Conservation (phyloP, 306 rosid species). For the Begonia peltatifolia region DNA sequence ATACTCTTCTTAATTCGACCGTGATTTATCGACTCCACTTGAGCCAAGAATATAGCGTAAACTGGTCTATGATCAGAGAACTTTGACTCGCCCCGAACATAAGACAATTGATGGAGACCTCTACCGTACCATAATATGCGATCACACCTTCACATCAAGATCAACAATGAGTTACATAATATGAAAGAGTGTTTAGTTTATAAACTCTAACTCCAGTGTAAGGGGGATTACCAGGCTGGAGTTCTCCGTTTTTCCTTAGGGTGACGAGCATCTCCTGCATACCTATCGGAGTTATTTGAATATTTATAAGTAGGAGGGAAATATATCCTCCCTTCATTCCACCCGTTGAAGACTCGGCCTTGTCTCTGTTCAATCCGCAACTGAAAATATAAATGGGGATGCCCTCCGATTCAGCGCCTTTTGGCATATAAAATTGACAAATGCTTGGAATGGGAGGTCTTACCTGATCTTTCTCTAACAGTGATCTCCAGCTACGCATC, state of each 20-base stretch:
- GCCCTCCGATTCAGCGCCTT: conserved; percentile 16
- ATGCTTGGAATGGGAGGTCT: conserved; percentile 9
- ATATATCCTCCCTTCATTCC: conserved; percentile 89
- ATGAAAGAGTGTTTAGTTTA: no score
- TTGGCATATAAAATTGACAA: not conserved
- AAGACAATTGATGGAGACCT: conserved; percentile 82
- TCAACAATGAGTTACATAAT: no score
- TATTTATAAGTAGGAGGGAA: conserved; percentile 99
- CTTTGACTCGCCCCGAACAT: conserved; percentile 92
- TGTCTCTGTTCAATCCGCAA: conserved; percentile 63
- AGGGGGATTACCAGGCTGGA: conserved; percentile 75
- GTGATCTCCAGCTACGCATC: conserved; percentile 86
- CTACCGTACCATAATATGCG: conserved; percentile 91
- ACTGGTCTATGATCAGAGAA: conserved; percentile 99
- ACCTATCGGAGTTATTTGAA: conserved; percentile 86
- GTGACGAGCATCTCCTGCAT: conserved; percentile 73
- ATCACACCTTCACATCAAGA: conserved; percentile 65
- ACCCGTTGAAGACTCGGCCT: conserved; percentile 76
- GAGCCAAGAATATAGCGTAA: conserved; percentile 62
- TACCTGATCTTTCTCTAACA: conserved; percentile 97
- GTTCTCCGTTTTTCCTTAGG: conserved; percentile 95
- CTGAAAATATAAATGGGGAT: conserved; percentile 31
- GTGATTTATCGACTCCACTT: conserved; percentile 67
- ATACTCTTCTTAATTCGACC: conserved; percentile 61
- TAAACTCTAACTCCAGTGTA: not conserved